Conservation (phyloP, 176 grass and related monocot genomes). For the Calamus simplicifolius region DNA sequence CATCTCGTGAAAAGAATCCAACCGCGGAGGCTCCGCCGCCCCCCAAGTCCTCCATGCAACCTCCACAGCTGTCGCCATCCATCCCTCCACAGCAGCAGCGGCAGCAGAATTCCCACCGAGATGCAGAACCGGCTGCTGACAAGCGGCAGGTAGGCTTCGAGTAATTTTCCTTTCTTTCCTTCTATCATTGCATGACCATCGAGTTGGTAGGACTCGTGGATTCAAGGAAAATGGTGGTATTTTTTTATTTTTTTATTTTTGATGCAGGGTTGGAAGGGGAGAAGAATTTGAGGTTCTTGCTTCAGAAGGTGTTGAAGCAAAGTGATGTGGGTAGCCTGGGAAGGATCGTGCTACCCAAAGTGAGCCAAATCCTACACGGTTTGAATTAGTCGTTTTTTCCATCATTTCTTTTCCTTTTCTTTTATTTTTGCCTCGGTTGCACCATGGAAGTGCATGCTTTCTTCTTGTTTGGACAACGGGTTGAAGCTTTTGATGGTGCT, state of each 20-base stretch:
- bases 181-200: no score
- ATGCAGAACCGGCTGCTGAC: constrained; percentile 13
- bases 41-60: constrained; percentile 13
- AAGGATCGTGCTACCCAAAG: constrained; percentile 94
- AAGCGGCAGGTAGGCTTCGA: constrained; percentile 44
- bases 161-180: no score
- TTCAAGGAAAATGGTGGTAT: no score
- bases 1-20: constrained; percentile 33
- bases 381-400: constrained; percentile 3
- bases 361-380: constrained; percentile 29
- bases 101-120: constrained; percentile 16
- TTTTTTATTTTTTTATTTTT: no score
- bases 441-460: no score
- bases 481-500: no score
- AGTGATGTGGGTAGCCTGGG: constrained; percentile 85
- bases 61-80: constrained; percentile 6
- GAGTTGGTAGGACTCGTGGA: no score
- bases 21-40: constrained; percentile 2
- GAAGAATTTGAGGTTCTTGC: constrained; percentile 72
- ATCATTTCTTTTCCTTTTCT: not conserved
- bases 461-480: no score
- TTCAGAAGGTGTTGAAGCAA: constrained; percentile 98
- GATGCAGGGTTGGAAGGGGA: constrained; percentile 53
- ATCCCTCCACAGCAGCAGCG: not conserved
- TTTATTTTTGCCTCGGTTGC: not conserved